phyloP scores from a whole-genome alignment of 306 rosid species.

The Prunus mira region DNA sequence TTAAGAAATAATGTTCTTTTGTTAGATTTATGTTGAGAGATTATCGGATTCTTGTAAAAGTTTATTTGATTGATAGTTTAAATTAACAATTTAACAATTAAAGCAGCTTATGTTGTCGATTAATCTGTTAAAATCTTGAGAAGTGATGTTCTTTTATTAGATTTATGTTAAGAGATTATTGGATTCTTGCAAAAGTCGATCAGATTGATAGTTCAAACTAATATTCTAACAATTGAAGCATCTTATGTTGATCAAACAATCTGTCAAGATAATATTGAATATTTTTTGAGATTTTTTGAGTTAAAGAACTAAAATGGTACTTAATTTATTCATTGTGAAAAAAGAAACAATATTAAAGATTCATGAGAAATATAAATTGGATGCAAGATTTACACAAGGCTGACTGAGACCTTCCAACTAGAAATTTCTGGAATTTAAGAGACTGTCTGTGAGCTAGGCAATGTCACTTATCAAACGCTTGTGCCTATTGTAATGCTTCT shows the following conservation, averaged over 20 bases:
- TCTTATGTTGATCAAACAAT: not conserved
- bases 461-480: constrained; percentile 72
- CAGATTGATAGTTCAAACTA: not conserved
- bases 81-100: too few species aligned
- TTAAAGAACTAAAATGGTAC: not conserved
- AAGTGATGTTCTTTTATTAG: too few species aligned
- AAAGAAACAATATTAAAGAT: not conserved
- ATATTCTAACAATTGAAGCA: not conserved
- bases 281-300: not conserved
- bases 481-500: constrained; percentile 79
- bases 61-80: too few species aligned
- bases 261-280: not conserved
- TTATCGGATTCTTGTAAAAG: too few species aligned
- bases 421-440: not conserved
- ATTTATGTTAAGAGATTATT: too few species aligned
- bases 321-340: not conserved
- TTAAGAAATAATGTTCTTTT: not conserved
- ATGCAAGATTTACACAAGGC: not conserved
- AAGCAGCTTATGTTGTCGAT: too few species aligned
- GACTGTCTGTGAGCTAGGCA: constrained; percentile 33
- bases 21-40: too few species aligned
- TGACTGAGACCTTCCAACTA: not conserved
- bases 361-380: not conserved
- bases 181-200: not conserved
- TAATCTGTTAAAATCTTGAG: not conserved